Percentiles rank a stretch among this genome's conserved stretches.
Evolutionary conservation across 805 yeast genomes (phyloP).

Genomic region (Candida bentonensis): DNA sequence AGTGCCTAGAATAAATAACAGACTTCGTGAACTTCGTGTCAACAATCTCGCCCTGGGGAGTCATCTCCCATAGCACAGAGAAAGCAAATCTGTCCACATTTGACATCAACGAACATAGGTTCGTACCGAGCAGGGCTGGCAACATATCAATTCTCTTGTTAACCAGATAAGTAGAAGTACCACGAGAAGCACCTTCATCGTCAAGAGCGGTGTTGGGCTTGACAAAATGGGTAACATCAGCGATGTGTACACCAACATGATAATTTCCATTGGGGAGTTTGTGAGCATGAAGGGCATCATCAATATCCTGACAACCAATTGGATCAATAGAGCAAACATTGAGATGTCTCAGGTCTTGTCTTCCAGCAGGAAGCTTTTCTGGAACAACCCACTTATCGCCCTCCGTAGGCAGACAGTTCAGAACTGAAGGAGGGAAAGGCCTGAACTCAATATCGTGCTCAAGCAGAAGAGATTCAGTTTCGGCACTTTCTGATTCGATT

Average conservation of each 20-base stretch:
- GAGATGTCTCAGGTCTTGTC: constrained; percentile 79
- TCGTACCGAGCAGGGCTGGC: constrained; percentile 89
- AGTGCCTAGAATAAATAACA: constrained; percentile 79
- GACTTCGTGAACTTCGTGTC: constrained; percentile 72
- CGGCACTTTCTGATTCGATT: constrained; percentile 85
- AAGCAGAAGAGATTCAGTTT: constrained; percentile 81
- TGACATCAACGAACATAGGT: constrained; percentile 87
- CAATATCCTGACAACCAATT: constrained; percentile 96
- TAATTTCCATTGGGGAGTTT: constrained; percentile 79
- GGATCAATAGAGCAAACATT: constrained; percentile 95
- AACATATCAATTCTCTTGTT: constrained; percentile 98
- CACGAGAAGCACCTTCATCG: constrained; percentile 92
- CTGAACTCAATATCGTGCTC: constrained; percentile 96
- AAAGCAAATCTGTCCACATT: constrained; percentile 93
- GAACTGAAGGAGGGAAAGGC: constrained; percentile 84
- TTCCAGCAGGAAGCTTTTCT: constrained; percentile 37
- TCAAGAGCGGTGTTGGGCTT: constrained; percentile 86
- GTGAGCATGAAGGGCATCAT: constrained; percentile 90
- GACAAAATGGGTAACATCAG: constrained; percentile 96
- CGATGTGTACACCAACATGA: constrained; percentile 98
- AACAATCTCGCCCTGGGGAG: constrained; percentile 72
- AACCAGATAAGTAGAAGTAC: constrained; percentile 92
- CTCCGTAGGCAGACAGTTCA: constrained; percentile 83
- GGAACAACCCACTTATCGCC: constrained; percentile 91
- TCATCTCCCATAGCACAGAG: constrained; percentile 91